Percentiles rank a stretch among this genome's conserved stretches.
phyloP scores from a whole-genome alignment of 164 flowering plant species.

The Cinnamomum chago region DNA sequence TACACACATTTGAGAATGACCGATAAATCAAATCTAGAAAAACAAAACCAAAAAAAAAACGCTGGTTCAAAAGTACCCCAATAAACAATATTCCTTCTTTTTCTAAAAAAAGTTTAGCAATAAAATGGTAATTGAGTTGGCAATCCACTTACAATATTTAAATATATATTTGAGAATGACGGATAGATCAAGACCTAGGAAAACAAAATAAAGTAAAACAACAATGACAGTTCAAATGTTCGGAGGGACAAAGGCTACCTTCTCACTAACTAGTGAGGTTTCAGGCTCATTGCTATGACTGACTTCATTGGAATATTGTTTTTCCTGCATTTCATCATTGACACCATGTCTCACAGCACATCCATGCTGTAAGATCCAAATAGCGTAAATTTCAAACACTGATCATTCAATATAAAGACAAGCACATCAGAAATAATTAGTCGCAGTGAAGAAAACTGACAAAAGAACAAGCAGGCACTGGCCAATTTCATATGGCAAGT shows the following conservation, averaged over 20 bases:
- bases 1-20: too few species aligned
- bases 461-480: background rate
- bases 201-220: too few species aligned
- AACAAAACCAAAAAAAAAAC: too few species aligned
- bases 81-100: too few species aligned
- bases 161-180: background rate
- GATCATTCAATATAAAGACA: background rate
- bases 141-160: background rate
- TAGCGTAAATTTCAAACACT: background rate
- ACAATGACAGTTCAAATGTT: too few species aligned
- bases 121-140: background rate
- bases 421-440: background rate
- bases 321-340: constrained; percentile 4
- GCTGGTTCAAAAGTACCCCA: too few species aligned
- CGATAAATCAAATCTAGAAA: background rate
- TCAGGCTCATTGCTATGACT: constrained; percentile 10
- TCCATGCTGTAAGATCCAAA: constrained; percentile 10
- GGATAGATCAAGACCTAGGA: background rate
- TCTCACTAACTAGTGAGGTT: constrained; percentile 7
- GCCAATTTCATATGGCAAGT: background rate
- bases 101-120: too few species aligned
- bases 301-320: background rate
- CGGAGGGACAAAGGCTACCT: background rate
- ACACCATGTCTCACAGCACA: constrained; percentile 3
- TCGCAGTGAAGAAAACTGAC: background rate